phyloP scores from a whole-genome alignment of 106 monocot genomes.

The Acorus calamus region DNA sequence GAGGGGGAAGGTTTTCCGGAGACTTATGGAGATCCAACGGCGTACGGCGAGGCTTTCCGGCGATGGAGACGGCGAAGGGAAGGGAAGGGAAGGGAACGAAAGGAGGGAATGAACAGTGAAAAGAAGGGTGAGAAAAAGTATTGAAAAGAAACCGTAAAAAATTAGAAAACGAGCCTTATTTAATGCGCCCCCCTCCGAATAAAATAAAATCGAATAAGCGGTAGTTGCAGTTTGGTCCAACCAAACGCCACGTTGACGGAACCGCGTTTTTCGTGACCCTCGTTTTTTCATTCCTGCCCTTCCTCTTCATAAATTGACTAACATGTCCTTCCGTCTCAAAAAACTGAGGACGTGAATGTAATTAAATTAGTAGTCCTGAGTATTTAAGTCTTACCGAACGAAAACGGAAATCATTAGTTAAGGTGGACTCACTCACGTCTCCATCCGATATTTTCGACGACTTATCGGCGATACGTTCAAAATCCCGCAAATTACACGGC shows the following conservation, averaged over 20 bases:
- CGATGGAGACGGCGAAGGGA: slow-evolving; percentile 11
- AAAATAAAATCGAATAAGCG: neutral
- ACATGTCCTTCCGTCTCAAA: no score
- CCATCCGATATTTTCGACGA: no score
- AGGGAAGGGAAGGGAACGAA: slow-evolving; percentile 6
- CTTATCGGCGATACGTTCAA: no score
- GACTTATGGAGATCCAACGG: neutral
- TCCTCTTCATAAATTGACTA: no score
- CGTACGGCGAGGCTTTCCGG: neutral
- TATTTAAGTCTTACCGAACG: no score
- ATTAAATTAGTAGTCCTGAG: no score
- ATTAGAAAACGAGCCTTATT: neutral
- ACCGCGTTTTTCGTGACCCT: slow-evolving; percentile 7
- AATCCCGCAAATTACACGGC: no score
- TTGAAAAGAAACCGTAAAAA: neutral
- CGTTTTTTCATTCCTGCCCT: no score
- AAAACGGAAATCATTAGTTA: no score
- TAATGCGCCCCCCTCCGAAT: neutral
- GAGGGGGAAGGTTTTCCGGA: neutral
- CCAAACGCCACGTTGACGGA: slow-evolving; percentile 28
- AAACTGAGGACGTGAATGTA: no score
- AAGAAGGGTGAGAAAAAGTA: slow-evolving; percentile 15
- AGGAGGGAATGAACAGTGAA: slow-evolving; percentile 7
- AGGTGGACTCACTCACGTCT: no score
- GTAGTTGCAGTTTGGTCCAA: slow-evolving; percentile 22